phyloP scores from a whole-genome alignment of 805 yeast genomes.

The Metschnikowia proteae region DNA sequence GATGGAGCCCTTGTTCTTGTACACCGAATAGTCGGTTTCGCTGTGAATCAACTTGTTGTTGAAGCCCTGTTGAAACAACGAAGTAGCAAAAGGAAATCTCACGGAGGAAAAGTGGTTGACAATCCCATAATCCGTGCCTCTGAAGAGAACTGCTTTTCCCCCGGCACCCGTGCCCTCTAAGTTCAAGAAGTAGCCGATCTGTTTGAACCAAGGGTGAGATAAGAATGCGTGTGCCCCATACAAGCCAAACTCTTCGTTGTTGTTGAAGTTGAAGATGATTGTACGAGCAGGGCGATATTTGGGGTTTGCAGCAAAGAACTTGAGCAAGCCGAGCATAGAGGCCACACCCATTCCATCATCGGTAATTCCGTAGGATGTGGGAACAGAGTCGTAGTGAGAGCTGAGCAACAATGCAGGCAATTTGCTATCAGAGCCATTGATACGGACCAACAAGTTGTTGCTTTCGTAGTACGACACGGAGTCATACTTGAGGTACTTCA shows the following conservation, averaged over 20 bases:
- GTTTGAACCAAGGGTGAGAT: conserved; percentile 65
- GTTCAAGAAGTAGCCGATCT: conserved; percentile 65
- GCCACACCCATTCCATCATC: conserved; percentile 93
- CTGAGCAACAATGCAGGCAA: conserved; percentile 70
- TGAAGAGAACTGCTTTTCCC: conserved; percentile 74
- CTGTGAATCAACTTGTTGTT: conserved; percentile 65
- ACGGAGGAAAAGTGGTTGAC: conserved; percentile 55
- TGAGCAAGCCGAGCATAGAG: conserved; percentile 66
- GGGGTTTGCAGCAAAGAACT: conserved; percentile 33
- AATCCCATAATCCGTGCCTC: conserved; percentile 77
- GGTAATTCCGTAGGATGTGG: conserved; percentile 82
- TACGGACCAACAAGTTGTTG: conserved; percentile 70
- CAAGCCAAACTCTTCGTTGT: conserved; percentile 85
- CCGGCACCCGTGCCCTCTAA: conserved; percentile 94
- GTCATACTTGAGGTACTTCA: conserved; percentile 45
- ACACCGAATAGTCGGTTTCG: conserved; percentile 83
- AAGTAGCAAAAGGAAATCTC: conserved; percentile 69
- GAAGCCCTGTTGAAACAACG: conserved; percentile 83
- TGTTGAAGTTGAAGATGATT: conserved; percentile 78
- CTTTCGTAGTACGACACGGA: conserved; percentile 76
- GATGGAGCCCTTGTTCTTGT: conserved; percentile 55
- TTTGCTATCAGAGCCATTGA: conserved; percentile 57
- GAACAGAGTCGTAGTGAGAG: conserved; percentile 89
- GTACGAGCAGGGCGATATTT: conserved; percentile 62
- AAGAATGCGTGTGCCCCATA: conserved; percentile 76